A percentile compares a stretch with the other conserved stretches of the same genome.
These are phyloP conservation scores for Diplodia intermedia DNA, from an alignment of 2,329 filamentous ascomycete species.

Conservation along the genomic window DNA sequence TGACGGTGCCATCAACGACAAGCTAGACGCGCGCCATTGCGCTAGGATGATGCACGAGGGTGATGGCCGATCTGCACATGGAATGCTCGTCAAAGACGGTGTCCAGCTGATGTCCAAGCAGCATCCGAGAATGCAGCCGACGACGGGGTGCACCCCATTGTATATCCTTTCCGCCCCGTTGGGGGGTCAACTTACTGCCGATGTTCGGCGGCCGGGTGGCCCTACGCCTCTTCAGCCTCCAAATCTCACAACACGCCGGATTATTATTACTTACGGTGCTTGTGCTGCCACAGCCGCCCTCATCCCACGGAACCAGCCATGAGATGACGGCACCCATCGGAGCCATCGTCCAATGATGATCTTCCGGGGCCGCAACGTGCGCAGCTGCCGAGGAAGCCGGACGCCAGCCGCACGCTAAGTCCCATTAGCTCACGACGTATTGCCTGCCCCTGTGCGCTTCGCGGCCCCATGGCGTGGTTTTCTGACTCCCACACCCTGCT, in stretches of 20 bases:
- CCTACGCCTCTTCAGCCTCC: background rate
- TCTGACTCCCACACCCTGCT: background rate
- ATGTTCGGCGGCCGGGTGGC: conserved; percentile 13
- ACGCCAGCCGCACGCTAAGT: conserved; percentile 4
- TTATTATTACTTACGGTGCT: background rate
- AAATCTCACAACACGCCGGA: background rate
- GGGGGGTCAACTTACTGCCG: conserved; percentile 1
- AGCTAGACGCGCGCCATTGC: background rate
- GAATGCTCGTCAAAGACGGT: no score
- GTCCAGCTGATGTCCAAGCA: background rate
- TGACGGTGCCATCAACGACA: background rate
- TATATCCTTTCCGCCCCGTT: background rate
- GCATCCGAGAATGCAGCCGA: conserved; percentile 1
- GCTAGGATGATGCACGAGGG: background rate
- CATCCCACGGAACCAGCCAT: background rate
- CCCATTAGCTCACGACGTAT: background rate
- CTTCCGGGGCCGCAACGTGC: background rate
- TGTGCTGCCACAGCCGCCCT: background rate
- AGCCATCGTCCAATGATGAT: background rate
- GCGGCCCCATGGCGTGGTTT: background rate
- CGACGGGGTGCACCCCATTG: background rate
- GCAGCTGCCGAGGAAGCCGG: conserved; percentile 14
- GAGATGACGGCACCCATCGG: background rate
- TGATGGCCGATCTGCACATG: conserved; percentile 10
- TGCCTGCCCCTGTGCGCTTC: conserved; percentile 5